Base-by-base conservation (phyloP, 78 protist species). In the Polysphondylium violaceum region DNA sequence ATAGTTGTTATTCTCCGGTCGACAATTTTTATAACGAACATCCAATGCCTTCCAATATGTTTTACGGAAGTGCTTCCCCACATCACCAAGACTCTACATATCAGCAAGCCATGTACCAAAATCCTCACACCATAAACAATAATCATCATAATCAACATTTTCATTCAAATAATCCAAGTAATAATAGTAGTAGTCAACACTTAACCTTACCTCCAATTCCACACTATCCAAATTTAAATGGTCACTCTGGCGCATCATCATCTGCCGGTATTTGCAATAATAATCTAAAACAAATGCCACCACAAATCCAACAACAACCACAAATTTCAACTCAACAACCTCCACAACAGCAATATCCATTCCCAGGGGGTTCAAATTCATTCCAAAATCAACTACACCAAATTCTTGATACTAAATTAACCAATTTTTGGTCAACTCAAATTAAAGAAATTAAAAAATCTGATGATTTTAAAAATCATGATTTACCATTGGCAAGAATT, bases 401-500 rank as follows among this genome's bases (percentile, higher is more conserved):
- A 31, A n/a, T 47, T 47, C 33, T 79, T 12, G 89, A 79, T 17
- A 67, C 33, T 33, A 64, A 38, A 53, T 27, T 79, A 2, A 17
- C 58, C 0, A 3, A 21, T 25, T 79, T 79, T 53, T 79, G 89
- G 89, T n/a, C n/a, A 7, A 29, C 51, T 21, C 89, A 79, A 67
- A 12, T 44, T 0, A 63, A 43, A 55, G 89, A 68, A 0, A 68
- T 79, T 55, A 14, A 35, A 4, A 64, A 67, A 25, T 51, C 47
- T 53, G 74, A 64, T 31, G 89, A 67, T 75, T 88, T 95, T 29
- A 88, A 89, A 60, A 31, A 51, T 9, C 78, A 79, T 33, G 83
- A 47, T 35, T 72, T 96, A 69, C 97, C 97, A 33, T 73, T 93
- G 21, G 95, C 97, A 27, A 81, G 97, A 61, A 96, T 96, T 53